phyloP scores from a whole-genome alignment of 495 filamentous ascomycete species.

The Xylaria intraflava region DNA sequence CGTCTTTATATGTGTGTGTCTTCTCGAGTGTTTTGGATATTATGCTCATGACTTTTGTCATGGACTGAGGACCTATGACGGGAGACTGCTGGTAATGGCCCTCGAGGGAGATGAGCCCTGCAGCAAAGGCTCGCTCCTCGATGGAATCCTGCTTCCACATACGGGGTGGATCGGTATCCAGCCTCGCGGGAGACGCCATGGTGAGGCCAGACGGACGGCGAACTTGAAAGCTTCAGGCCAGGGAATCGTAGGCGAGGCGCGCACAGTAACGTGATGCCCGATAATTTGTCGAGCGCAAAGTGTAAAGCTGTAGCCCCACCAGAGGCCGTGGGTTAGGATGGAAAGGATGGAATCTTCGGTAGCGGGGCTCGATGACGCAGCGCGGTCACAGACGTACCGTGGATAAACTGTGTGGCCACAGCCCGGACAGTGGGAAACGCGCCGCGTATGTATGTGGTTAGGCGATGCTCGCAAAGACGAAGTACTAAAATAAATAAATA shows the following conservation, averaged over 20 bases:
- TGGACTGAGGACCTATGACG: conserved; percentile 42
- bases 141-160: conserved; percentile 26
- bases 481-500: too few species aligned
- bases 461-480: too few species aligned
- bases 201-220: neutral
- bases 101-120: conserved; percentile 47
- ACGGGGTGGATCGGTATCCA: conserved; percentile 11
- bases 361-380: conserved; percentile 2
- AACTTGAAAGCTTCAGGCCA: neutral
- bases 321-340: conserved; percentile 4
- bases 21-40: conserved; percentile 48
- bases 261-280: neutral
- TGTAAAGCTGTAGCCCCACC: conserved; percentile 7
- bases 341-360: conserved; percentile 7
- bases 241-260: neutral
- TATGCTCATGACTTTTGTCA: conserved; percentile 42
- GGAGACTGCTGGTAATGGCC: conserved; percentile 47
- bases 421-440: neutral
- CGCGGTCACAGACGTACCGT: neutral
- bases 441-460: too few species aligned
- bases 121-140: conserved; percentile 51
- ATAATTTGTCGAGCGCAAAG: neutral
- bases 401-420: neutral
- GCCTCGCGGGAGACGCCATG: conserved; percentile 7
- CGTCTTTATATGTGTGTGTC: conserved; percentile 45